Conservation (phyloP, 345 rosid species). For the Litchi chinensis region DNA sequence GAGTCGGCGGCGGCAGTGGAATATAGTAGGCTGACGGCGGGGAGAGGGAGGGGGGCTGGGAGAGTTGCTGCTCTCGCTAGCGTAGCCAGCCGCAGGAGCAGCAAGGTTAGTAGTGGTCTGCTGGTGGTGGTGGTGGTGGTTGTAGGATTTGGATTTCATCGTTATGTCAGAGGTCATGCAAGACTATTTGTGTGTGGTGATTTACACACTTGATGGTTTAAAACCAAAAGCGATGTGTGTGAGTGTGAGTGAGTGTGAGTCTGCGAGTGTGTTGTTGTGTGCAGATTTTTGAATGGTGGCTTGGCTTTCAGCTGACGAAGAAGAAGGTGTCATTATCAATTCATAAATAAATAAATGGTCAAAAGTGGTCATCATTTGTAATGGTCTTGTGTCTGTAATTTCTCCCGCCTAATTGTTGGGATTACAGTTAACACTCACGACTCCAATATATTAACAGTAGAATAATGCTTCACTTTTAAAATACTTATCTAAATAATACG, state of each 20-base stretch:
- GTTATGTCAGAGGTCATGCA: conserved; percentile 44
- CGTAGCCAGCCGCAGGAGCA: conserved; percentile 23
- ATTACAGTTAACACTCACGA: no score
- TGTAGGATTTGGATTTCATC: conserved; percentile 43
- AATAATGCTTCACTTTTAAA: no score
- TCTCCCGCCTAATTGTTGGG: no score
- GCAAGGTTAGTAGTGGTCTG: conserved; percentile 26
- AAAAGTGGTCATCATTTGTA: no score
- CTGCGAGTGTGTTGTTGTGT: neutral
- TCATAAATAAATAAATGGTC: no score
- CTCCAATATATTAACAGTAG: no score
- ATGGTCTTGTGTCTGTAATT: no score
- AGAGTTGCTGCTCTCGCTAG: conserved; percentile 47
- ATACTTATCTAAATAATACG: no score
- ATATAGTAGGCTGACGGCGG: conserved; percentile 41
- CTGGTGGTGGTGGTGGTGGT: conserved; percentile 24
- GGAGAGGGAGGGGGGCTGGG: conserved; percentile 81
- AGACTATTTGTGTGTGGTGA: neutral
- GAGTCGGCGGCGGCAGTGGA: conserved; percentile 59
- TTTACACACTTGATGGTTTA: neutral
- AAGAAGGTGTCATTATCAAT: no score
- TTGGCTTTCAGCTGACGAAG: conserved; percentile 2
- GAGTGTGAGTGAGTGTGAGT: neutral
- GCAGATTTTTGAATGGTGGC: conserved; percentile 5
- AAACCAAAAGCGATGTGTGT: neutral